Evolutionary conservation across 208 protist genomes (phyloP).

Genomic region (Acanthamoeba royreba): DNA sequence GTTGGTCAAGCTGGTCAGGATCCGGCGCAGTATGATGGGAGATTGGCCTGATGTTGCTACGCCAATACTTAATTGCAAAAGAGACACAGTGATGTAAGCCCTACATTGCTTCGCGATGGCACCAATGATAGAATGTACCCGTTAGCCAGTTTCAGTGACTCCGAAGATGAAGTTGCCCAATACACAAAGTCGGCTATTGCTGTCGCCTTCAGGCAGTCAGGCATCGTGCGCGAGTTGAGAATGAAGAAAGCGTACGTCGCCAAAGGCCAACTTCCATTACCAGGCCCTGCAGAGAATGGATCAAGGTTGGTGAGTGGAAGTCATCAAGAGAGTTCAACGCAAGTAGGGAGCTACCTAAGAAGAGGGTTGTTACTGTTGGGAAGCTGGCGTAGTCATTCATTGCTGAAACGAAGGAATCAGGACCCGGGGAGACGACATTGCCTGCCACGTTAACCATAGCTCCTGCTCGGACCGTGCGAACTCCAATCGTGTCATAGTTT

Average conservation of each 20-base stretch:
- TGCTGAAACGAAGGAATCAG: background rate
- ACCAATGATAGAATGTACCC: too few relatives aligned
- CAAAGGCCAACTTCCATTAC: background rate
- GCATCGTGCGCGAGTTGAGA: background rate
- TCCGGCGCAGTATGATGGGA: background rate
- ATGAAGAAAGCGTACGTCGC: background rate
- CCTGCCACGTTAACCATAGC: background rate
- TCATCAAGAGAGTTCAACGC: background rate
- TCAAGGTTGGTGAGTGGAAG: background rate
- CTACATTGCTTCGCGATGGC: background rate
- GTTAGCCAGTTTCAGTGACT: background rate
- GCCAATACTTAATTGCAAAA: too few relatives aligned
- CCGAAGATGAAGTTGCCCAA: background rate
- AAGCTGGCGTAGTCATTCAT: background rate
- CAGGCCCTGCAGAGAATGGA: background rate
- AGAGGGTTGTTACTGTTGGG: too few relatives aligned
- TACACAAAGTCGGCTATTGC: background rate
- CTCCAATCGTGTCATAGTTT: background rate
- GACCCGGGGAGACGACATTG: background rate
- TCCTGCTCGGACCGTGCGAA: background rate
- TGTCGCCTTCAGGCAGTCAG: background rate
- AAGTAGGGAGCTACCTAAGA: background rate
- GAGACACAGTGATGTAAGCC: background rate
- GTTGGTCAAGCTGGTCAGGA: background rate
- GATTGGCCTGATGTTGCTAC: too few relatives aligned